phyloP scores from a whole-genome alignment of 1,139 yeast genomes.

The Wickerhamomyces sp. region DNA sequence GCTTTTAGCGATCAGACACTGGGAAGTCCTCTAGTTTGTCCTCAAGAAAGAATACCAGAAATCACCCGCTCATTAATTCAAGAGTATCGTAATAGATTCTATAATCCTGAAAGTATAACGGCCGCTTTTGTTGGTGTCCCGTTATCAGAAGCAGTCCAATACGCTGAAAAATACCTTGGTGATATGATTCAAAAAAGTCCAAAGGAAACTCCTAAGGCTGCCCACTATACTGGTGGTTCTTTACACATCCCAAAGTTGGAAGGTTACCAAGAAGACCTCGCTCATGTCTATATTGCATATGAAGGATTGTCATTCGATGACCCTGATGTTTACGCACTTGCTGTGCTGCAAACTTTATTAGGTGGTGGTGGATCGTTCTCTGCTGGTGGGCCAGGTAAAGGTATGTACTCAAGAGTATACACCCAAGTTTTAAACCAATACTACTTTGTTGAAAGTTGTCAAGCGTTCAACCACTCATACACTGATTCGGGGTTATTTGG shows the following conservation, averaged over 20 bases:
- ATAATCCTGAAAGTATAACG: constrained; percentile 78
- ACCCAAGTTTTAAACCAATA: constrained; percentile 88
- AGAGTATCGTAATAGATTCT: constrained; percentile 63
- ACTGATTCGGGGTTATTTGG: constrained; percentile 92
- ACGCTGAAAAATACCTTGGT: constrained; percentile 63
- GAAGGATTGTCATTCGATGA: constrained; percentile 82
- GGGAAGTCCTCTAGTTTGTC: constrained; percentile 85
- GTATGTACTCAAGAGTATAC: constrained; percentile 93
- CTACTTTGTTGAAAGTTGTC: constrained; percentile 87
- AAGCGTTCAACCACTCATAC: constrained; percentile 86
- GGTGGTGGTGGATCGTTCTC: constrained; percentile 98
- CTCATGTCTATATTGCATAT: constrained; percentile 83
- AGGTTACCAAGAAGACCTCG: constrained; percentile 74
- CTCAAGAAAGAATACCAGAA: constrained; percentile 57
- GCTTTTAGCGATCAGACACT: constrained; percentile 72
- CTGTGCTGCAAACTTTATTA: constrained; percentile 84
- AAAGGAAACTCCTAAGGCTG: constrained; percentile 36
- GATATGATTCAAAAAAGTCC: constrained; percentile 42
- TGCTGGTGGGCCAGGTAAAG: constrained; percentile 99
- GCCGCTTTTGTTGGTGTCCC: constrained; percentile 87
- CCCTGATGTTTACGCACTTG: constrained; percentile 87
- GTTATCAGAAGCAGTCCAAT: constrained; percentile 61
- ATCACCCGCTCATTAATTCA: constrained; percentile 51
- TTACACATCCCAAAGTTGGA: constrained; percentile 63
- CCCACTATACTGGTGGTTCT: constrained; percentile 78